phyloP scores from a whole-genome alignment of 2,329 filamentous ascomycete genomes.

The Epichloe amarillans region DNA sequence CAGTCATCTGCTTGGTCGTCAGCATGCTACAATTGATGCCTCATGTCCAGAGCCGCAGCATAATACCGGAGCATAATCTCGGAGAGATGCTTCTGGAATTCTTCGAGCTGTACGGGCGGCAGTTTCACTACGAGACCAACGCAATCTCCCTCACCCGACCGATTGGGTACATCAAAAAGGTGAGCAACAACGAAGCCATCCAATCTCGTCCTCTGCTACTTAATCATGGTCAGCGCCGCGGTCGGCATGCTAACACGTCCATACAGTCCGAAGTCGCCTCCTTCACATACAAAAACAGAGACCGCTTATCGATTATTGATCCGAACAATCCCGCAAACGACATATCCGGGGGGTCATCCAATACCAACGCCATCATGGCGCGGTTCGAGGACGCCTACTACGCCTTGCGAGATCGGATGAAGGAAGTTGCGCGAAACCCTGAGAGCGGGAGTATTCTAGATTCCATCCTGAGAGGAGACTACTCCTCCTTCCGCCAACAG shows the following conservation, averaged over 20 bases:
- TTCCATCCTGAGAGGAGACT: slow-evolving; percentile 64
- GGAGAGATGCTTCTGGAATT: slow-evolving; percentile 78
- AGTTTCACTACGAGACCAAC: slow-evolving; percentile 55
- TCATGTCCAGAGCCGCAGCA: slow-evolving; percentile 46
- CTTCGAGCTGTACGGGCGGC: slow-evolving; percentile 75
- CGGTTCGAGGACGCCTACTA: slow-evolving; percentile 55
- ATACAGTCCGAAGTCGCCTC: slow-evolving; percentile 28
- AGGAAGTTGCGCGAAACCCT: slow-evolving; percentile 26
- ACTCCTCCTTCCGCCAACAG: slow-evolving; percentile 58
- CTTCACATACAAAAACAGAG: slow-evolving; percentile 43
- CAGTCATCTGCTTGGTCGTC: slow-evolving; percentile 84
- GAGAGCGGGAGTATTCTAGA: slow-evolving; percentile 42
- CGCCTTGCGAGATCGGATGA: slow-evolving; percentile 45
- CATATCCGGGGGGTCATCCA: slow-evolving; percentile 83
- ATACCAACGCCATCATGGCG: slow-evolving; percentile 52
- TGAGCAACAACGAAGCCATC: slow-evolving; percentile 21
- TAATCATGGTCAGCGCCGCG: background rate
- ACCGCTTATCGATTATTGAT: slow-evolving; percentile 78
- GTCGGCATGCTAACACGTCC: background rate
- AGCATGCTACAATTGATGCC: slow-evolving; percentile 77
- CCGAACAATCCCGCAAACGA: slow-evolving; percentile 79
- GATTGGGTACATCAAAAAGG: slow-evolving; percentile 60
- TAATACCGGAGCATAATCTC: slow-evolving; percentile 52
- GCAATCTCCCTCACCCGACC: slow-evolving; percentile 69
- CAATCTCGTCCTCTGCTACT: background rate